Conservation (phyloP, 179 eudicot genomes). For the Vitellaria paradoxa region DNA sequence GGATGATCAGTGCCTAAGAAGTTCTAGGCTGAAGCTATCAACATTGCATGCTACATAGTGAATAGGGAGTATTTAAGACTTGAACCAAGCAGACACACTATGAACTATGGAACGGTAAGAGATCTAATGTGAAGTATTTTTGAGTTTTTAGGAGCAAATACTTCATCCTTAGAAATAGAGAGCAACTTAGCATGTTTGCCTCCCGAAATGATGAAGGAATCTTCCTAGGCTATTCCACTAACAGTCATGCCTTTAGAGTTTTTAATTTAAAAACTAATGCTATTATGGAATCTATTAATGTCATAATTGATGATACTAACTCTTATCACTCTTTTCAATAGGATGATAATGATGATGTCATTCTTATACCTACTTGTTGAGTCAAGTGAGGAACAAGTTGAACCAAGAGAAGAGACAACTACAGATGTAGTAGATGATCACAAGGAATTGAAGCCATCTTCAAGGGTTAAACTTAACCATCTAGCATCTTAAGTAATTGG, state of each 20-base stretch:
- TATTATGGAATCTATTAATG: background rate
- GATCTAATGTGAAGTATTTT: no score
- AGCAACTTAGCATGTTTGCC: no score
- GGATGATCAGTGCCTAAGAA: background rate
- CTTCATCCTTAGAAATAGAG: no score
- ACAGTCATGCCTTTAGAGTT: background rate
- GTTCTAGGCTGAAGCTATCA: background rate
- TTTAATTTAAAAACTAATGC: background rate
- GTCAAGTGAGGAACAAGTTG: no score
- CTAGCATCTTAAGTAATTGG: no score
- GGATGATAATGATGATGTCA: background rate
- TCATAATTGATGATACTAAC: background rate
- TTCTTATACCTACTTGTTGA: background rate
- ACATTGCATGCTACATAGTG: background rate
- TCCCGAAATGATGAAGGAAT: background rate
- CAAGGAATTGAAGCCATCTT: no score
- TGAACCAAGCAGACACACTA: background rate
- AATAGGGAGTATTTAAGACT: background rate
- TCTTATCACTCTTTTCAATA: no score
- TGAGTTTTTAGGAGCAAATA: no score
- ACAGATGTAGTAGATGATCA: no score
- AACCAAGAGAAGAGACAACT: no score
- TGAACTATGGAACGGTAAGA: background rate
- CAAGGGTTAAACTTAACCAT: no score
- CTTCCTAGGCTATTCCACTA: background rate